Percentiles rank a stretch among this genome's conserved stretches.
Conservation (phyloP, 192 early-diverging fungal genomes). For the Coemansia sp. region DNA sequence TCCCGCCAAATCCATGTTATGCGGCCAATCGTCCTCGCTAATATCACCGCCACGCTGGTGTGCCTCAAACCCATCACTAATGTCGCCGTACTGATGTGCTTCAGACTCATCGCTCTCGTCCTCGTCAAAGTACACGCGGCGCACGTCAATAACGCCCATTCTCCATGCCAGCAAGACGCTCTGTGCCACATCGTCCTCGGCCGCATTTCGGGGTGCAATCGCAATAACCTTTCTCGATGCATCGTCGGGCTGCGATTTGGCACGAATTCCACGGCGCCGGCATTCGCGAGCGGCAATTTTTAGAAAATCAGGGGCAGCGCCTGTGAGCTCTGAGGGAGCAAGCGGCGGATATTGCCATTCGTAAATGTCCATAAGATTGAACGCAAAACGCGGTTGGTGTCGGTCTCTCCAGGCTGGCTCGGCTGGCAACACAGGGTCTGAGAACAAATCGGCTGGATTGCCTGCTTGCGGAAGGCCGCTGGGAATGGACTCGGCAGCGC, state of each 20-base stretch:
- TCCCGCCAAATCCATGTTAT: background rate
- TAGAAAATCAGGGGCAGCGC: conserved; percentile 33
- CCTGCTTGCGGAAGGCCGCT: background rate
- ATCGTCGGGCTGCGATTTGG: conserved; percentile 25
- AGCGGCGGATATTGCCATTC: conserved; percentile 46
- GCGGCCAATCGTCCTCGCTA: conserved; percentile 8
- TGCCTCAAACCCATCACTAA: conserved; percentile 14
- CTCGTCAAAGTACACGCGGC: conserved; percentile 44
- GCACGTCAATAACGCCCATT: conserved; percentile 44
- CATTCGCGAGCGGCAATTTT: conserved; percentile 42
- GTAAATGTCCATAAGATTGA: conserved; percentile 48
- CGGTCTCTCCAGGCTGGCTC: background rate
- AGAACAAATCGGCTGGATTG: conserved; percentile 15
- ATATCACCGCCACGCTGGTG: background rate
- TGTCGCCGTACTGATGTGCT: background rate
- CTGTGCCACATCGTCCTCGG: conserved; percentile 26
- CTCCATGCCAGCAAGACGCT: conserved; percentile 40
- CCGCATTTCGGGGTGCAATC: conserved; percentile 17
- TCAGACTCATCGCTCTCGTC: conserved; percentile 21
- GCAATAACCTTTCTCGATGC: conserved; percentile 29
- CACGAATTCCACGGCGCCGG: conserved; percentile 24
- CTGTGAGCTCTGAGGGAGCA: conserved; percentile 14
- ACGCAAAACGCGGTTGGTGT: conserved; percentile 18
- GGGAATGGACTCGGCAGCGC: background rate
- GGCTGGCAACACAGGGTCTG: conserved; percentile 8